Conservation (phyloP, 139 green algal genomes). For the Coccomyxa sp. region DNA sequence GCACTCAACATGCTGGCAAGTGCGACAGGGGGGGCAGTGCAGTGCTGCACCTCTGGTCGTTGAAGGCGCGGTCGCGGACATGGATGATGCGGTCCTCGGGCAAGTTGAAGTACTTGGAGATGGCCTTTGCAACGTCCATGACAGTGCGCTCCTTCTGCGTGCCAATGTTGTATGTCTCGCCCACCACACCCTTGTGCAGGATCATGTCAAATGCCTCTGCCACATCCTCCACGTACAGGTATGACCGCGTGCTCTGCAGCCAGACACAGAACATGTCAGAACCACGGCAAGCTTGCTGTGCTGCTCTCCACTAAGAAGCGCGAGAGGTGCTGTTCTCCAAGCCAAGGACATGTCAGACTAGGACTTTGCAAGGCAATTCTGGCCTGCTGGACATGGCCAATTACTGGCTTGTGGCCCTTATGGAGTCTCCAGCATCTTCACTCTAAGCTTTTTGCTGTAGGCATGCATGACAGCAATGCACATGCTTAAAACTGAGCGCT, state of each 20-base stretch:
- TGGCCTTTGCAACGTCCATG: constrained; percentile 73
- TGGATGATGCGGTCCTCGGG: constrained; percentile 37
- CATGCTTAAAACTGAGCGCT: too few species aligned
- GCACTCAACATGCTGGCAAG: too few species aligned
- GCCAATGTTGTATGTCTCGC: constrained; percentile 97
- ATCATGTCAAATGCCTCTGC: constrained; percentile 85
- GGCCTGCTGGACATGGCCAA: too few species aligned
- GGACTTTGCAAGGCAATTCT: too few species aligned
- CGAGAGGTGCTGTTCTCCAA: too few species aligned
- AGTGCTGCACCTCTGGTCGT: constrained; percentile 49
- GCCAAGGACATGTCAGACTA: too few species aligned
- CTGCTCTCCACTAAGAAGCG: background rate
- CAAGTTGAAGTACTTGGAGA: constrained; percentile 54
- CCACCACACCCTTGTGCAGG: constrained; percentile 66
- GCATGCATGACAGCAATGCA: too few species aligned
- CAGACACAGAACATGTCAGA: background rate
- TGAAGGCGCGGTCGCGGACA: constrained; percentile 81
- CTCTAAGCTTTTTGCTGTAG: too few species aligned
- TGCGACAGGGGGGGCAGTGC: too few species aligned
- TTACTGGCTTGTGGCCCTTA: too few species aligned
- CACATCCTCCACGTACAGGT: constrained; percentile 94
- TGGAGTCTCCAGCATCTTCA: too few species aligned
- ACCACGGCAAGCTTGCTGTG: background rate
- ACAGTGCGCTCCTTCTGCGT: constrained; percentile 90
- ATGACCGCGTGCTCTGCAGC: constrained; percentile 42